A percentile compares a stretch with the other conserved stretches of the same genome.
These are phyloP conservation scores for Karstenula rhodostoma DNA, from an alignment of 2,329 filamentous ascomycete species.

Conservation along the genomic window DNA sequence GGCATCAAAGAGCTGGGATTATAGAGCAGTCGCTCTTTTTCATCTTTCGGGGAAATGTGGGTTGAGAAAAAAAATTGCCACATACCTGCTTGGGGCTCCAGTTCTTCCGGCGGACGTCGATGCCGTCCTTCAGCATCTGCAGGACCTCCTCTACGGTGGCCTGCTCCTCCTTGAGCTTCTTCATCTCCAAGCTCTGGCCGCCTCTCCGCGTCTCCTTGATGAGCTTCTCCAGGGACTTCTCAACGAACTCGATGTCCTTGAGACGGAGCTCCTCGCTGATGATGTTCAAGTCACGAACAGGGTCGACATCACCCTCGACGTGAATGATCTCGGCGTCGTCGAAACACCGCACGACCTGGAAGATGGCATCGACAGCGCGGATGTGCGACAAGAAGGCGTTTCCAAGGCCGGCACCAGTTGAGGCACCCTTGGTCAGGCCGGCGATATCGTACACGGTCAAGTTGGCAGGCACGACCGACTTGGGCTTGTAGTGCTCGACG, in stretches of 20 bases:
- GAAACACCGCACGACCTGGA: constrained; percentile 95
- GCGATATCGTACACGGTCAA: constrained; percentile 99
- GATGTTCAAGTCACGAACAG: constrained; percentile 90
- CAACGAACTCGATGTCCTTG: constrained; percentile 98
- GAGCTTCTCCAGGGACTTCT: constrained; percentile 91
- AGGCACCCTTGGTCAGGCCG: constrained; percentile 93
- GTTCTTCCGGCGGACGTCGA: constrained; percentile 89
- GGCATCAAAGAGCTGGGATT: constrained; percentile 99
- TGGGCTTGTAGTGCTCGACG: constrained; percentile 94
- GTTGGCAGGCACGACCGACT: constrained; percentile 95
- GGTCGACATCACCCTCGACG: constrained; percentile 98
- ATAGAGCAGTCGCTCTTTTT: constrained; percentile 96
- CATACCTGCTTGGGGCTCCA: constrained; percentile 97
- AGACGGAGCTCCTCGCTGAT: constrained; percentile 95
- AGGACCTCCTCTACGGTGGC: constrained; percentile 92
- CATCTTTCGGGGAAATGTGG: constrained; percentile 74
- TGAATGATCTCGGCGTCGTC: constrained; percentile 99
- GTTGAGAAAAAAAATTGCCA: constrained; percentile 27
- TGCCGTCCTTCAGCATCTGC: constrained; percentile 82
- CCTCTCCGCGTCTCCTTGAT: constrained; percentile 95
- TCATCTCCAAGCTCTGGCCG: constrained; percentile 95
- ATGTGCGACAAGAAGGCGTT: constrained; percentile 99
- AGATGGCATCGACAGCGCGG: constrained; percentile 96
- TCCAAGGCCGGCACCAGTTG: constrained; percentile 94
- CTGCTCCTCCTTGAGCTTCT: constrained; percentile 95